Conservation (phyloP, 164 flowering plant genomes). For the Umbellularia californica region DNA sequence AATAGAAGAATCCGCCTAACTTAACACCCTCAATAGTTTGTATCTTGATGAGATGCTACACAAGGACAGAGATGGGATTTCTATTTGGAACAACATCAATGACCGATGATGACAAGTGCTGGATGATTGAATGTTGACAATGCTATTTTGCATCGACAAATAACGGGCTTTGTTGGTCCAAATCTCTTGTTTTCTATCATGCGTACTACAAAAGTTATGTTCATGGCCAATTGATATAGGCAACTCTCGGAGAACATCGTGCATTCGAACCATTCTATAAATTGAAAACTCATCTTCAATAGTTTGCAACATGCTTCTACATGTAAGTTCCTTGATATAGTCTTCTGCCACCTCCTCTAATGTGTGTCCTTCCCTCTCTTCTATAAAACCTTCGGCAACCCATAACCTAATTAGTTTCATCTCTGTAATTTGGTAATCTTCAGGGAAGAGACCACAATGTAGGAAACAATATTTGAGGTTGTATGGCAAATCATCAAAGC, state of each 20-base stretch:
- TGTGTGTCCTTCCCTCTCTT: conserved; percentile 23
- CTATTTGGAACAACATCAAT: background rate
- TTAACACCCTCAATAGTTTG: background rate
- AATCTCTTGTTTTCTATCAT: background rate
- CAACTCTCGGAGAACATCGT: background rate
- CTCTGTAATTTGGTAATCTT: conserved; percentile 34
- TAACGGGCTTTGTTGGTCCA: background rate
- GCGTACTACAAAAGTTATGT: background rate
- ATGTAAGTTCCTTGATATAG: conserved; percentile 36
- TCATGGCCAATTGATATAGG: background rate
- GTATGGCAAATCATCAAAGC: conserved; percentile 47
- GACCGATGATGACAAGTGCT: background rate
- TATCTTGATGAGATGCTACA: background rate
- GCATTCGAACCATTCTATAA: fast-evolving
- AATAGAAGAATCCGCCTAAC: background rate
- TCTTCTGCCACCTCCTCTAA: conserved; percentile 34
- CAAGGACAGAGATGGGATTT: background rate
- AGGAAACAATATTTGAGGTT: conserved; percentile 43
- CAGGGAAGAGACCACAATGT: conserved; percentile 40
- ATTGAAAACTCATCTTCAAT: background rate
- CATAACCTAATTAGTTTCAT: conserved; percentile 37
- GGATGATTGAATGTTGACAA: background rate
- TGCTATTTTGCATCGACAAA: conserved; percentile 3
- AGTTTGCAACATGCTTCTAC: conserved; percentile 40
- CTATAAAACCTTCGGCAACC: conserved; percentile 50